Percentiles rank a stretch among this genome's conserved stretches.
Evolutionary conservation across 352 stramenopile species (phyloP).

Genomic region (Globisporangium rhizosaccharum): DNA sequence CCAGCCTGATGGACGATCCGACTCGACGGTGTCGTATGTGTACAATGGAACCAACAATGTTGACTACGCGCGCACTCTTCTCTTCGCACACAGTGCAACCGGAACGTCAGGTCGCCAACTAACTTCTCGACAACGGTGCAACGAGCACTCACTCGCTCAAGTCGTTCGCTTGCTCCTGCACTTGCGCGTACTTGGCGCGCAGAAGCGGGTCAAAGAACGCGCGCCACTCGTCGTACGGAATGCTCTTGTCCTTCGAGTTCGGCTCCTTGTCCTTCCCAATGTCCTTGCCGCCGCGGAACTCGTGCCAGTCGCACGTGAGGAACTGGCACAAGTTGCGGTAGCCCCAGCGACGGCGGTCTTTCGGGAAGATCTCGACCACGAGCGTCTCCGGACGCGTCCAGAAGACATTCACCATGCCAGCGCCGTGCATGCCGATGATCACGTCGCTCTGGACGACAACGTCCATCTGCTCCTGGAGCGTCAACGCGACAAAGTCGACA

Average conservation of each 20-base stretch:
- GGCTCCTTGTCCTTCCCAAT: slow-evolving; percentile 22
- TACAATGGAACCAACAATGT: too few relatives aligned
- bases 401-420: slow-evolving; percentile 32
- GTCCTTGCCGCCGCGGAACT: slow-evolving; percentile 39
- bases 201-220: slow-evolving; percentile 50
- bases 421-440: slow-evolving; percentile 39
- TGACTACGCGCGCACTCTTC: too few relatives aligned
- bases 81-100: too few relatives aligned
- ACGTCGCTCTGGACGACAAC: slow-evolving; percentile 25
- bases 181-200: slow-evolving; percentile 15
- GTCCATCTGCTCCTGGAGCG: slow-evolving; percentile 26
- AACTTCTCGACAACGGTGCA: too few relatives aligned
- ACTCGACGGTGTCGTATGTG: too few relatives aligned
- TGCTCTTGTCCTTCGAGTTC: slow-evolving; percentile 48
- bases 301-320: slow-evolving; percentile 22
- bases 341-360: slow-evolving; percentile 17
- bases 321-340: slow-evolving; percentile 34
- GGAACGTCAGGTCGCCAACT: too few relatives aligned
- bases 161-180: slow-evolving; percentile 5
- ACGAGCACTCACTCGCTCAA: not conserved
- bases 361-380: slow-evolving; percentile 35
- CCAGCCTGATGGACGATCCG: too few relatives aligned
- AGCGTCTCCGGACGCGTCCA: slow-evolving; percentile 24
- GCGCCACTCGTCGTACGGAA: slow-evolving; percentile 47
- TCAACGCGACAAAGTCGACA: slow-evolving; percentile 26